Evolutionary conservation across 164 flowering plant genomes (phyloP), one percentile per base, ranked within the genome.

Genomic region (Stephania japonica): DNA sequence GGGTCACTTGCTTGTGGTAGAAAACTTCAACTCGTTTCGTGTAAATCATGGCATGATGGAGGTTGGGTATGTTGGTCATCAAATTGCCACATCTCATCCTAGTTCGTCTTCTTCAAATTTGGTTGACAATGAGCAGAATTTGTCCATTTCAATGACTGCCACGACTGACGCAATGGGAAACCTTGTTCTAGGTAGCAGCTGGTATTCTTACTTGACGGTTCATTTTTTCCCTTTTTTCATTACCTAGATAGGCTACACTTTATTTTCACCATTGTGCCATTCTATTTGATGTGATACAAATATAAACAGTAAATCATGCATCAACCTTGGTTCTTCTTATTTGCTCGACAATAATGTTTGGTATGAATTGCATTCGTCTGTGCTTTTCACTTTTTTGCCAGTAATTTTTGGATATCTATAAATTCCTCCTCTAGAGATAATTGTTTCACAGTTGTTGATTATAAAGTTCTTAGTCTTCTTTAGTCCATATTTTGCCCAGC

Each of bases 11-110:
- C 90, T 95, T 71, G 87, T 89, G 70, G 69, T 95, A 44, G 90
- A 95, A 80, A 90, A 91, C 72, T 87, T 89, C 73, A 75, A 76
- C 68, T 72, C 80, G 32, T 73, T 93, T 75, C 79, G 78, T 59
- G 78, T 95, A 77, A 90, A 88, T 73, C 99, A 93, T 84, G 99
- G 96, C 70, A 72, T 90, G 72, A 95, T 95, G 99, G 97, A 95
- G 85, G 88, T 70, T 14, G 99, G 96, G 16, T 95, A 95, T 79
- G 80, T 81, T 41, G 78, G 80, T 80, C 92, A 90, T 83, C 77
- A 81, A 82, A 62, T 49, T 69, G 70, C 27, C 65, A 49, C 74
- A 38, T 68, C 67, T 21, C 66, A 73, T 67, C 19, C 78, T 66
- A 26, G 69, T 19, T 19, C 68, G 71, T 77, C 85, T 42, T 74